phyloP scores from a whole-genome alignment of 2,329 filamentous ascomycete species.

The Fonsecaea monophora region DNA sequence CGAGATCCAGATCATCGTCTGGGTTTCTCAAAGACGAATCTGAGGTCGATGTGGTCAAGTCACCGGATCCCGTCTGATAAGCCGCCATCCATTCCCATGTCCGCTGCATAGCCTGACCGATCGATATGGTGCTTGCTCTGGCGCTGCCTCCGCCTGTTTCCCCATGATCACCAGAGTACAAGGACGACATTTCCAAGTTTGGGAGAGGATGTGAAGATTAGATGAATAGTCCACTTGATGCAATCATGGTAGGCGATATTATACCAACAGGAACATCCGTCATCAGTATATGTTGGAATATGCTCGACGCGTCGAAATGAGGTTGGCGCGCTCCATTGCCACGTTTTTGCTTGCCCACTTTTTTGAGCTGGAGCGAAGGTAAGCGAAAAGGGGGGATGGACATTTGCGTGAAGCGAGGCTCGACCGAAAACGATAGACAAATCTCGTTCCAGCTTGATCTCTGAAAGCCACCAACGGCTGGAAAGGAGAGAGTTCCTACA shows the following conservation, averaged over 20 bases:
- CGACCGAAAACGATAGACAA: slow-evolving; percentile 20
- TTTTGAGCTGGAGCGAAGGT: slow-evolving; percentile 10
- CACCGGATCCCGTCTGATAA: slow-evolving; percentile 8
- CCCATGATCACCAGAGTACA: slow-evolving; percentile 13
- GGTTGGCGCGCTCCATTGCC: slow-evolving; percentile 11
- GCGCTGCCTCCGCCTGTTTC: neutral
- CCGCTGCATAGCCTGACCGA: slow-evolving; percentile 14
- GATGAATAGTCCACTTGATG: neutral
- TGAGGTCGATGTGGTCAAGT: slow-evolving; percentile 17
- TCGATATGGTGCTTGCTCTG: slow-evolving; percentile 12
- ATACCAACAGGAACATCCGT: neutral
- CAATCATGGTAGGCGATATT: neutral
- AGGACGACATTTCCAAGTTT: slow-evolving; percentile 17
- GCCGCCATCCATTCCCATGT: slow-evolving; percentile 11
- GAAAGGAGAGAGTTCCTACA: slow-evolving; percentile 18
- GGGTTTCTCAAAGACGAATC: neutral
- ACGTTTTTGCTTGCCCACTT: slow-evolving; percentile 21
- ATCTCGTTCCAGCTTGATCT: slow-evolving; percentile 23
- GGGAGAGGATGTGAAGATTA: neutral
- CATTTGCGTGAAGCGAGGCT: slow-evolving; percentile 15
- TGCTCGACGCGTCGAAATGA: slow-evolving; percentile 10
- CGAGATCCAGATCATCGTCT: slow-evolving; percentile 29
- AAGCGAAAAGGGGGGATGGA: slow-evolving; percentile 13
- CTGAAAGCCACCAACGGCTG: slow-evolving; percentile 14
- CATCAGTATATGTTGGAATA: slow-evolving; percentile 16